Evolutionary conservation across 495 filamentous ascomycete genomes (phyloP).

Genomic region (Penicillium manginii): DNA sequence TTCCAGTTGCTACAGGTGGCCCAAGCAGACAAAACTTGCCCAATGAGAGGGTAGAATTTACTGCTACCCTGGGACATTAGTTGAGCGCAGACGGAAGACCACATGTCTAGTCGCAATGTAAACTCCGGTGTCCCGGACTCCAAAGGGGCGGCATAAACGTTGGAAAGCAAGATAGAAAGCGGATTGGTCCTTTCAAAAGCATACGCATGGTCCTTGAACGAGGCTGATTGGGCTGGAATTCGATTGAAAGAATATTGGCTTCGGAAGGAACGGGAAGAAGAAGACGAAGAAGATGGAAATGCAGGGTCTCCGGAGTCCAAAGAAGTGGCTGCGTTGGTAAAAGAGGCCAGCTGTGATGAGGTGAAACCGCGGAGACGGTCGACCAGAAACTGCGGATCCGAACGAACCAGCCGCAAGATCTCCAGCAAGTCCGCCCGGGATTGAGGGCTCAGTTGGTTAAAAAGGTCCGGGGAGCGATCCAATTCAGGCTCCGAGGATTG

Average conservation of each 20-base stretch:
- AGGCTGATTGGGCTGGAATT: slow-evolving; percentile 59
- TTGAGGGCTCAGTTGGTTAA: slow-evolving; percentile 77
- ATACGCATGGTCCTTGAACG: slow-evolving; percentile 48
- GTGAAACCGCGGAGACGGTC: slow-evolving; percentile 74
- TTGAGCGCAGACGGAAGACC: slow-evolving; percentile 85
- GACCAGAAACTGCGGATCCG: slow-evolving; percentile 84
- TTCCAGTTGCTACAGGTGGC: slow-evolving; percentile 86
- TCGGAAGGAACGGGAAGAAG: slow-evolving; percentile 62
- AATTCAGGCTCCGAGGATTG: slow-evolving; percentile 33
- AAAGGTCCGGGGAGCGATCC: slow-evolving; percentile 65
- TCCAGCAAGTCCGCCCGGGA: slow-evolving; percentile 74
- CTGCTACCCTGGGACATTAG: slow-evolving; percentile 54
- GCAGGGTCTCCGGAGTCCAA: slow-evolving; percentile 82
- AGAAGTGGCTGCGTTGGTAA: slow-evolving; percentile 74
- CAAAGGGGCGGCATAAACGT: slow-evolving; percentile 70
- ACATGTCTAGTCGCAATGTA: slow-evolving; percentile 76
- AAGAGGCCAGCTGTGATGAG: slow-evolving; percentile 69
- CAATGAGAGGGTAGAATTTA: slow-evolving; percentile 46
- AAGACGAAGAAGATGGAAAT: slow-evolving; percentile 68
- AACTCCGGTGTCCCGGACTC: slow-evolving; percentile 82
- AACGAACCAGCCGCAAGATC: slow-evolving; percentile 81
- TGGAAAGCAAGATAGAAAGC: slow-evolving; percentile 82
- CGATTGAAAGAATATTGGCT: slow-evolving; percentile 56
- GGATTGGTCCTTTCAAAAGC: slow-evolving; percentile 89
- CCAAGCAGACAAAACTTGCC: slow-evolving; percentile 74